phyloP scores from a whole-genome alignment of 257 asterid genomes.

The Apocynum venetum region DNA sequence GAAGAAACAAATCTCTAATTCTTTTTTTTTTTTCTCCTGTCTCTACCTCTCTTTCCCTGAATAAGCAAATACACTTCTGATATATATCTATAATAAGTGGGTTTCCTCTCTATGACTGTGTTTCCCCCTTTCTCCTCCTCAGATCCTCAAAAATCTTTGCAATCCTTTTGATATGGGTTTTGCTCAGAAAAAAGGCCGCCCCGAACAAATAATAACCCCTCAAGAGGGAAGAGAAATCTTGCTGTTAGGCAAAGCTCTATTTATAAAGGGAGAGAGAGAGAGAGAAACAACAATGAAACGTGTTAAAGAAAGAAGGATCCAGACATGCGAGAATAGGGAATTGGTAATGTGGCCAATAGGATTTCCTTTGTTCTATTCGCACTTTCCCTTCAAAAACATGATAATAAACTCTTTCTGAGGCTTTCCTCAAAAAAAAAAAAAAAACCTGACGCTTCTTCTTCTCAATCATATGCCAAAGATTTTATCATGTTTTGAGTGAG shows the following conservation, averaged over 20 bases:
- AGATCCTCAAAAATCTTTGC: constrained; percentile 33
- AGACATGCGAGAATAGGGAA: constrained; percentile 16
- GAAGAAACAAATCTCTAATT: constrained; percentile 30
- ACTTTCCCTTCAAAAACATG: background rate
- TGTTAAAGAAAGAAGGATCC: constrained; percentile 19
- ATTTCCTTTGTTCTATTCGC: background rate
- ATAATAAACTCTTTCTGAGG: background rate
- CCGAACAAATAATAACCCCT: constrained; percentile 33
- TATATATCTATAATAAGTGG: constrained; percentile 18
- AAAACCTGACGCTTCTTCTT: background rate
- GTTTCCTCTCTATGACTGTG: constrained; percentile 13
- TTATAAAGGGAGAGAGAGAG: constrained; percentile 24
- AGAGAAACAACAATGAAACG: constrained; percentile 21
- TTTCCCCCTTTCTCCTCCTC: constrained; percentile 22
- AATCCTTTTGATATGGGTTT: constrained; percentile 29
- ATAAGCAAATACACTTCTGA: constrained; percentile 13
- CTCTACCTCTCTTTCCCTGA: constrained; percentile 40
- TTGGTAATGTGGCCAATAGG: constrained; percentile 11
- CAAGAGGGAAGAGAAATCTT: constrained; percentile 25
- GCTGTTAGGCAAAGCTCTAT: constrained; percentile 20
- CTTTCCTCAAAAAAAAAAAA: no score
- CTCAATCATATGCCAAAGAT: background rate
- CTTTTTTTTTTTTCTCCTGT: constrained; percentile 22
- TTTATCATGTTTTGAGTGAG: no score
- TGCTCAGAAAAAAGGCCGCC: constrained; percentile 34